These are phyloP conservation scores for Aspergillus felis DNA, from an alignment of 2,329 filamentous ascomycete genomes.

Conservation along the genomic window DNA sequence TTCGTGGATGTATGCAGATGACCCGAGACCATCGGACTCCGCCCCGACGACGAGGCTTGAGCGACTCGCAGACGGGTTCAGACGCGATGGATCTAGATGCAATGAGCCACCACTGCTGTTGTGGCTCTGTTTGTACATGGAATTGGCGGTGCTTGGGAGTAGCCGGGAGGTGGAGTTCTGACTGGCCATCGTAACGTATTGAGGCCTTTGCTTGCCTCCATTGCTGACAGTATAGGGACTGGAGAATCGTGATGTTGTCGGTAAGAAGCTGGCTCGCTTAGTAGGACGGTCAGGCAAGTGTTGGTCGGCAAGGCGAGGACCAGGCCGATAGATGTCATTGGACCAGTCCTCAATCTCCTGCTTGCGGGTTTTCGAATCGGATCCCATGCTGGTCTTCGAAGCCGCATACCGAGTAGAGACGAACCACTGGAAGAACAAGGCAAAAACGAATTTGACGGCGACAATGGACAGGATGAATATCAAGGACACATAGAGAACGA, in stretches of 20 bases:
- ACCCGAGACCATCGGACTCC: constrained; percentile 69
- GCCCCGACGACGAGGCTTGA: constrained; percentile 59
- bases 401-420: constrained; percentile 81
- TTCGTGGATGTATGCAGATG: constrained; percentile 94
- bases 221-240: constrained; percentile 78
- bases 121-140: constrained; percentile 62
- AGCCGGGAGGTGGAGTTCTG: constrained; percentile 73
- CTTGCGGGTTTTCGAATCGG: constrained; percentile 77
- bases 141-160: constrained; percentile 51
- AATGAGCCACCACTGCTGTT: constrained; percentile 57
- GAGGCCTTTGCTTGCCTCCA: constrained; percentile 48
- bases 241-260: constrained; percentile 91
- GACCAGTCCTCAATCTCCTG: constrained; percentile 97
- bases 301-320: constrained; percentile 73
- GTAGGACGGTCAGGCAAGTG: constrained; percentile 66
- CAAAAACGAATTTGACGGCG: constrained; percentile 77
- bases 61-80: constrained; percentile 39
- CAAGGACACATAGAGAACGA: constrained; percentile 91
- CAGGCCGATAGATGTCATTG: constrained; percentile 93
- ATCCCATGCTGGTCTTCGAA: constrained; percentile 75
- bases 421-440: constrained; percentile 94
- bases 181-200: constrained; percentile 90
- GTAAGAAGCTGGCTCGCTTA: constrained; percentile 85
- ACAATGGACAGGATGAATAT: constrained; percentile 91
- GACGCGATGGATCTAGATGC: constrained; percentile 41